Base-by-base conservation (phyloP, 75 land plant species). In the Ceratopteris richardii region DNA sequence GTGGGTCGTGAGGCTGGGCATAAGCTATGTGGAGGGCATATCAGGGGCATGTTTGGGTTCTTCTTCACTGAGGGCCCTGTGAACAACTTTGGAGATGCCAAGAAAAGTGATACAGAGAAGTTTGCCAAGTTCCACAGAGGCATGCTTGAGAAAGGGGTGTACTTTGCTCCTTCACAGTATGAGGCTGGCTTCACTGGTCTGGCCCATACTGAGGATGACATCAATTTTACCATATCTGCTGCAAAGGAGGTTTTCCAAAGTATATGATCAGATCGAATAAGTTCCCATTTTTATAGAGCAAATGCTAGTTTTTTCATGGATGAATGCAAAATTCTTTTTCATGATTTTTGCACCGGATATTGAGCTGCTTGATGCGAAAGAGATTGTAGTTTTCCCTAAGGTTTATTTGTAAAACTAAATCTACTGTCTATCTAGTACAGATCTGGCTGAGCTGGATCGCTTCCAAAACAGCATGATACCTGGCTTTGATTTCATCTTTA, bases 131-230 rank as follows among this genome's bases (percentile, higher is more conserved):
- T 86, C 65, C 76, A 81, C 58, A 73, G 85, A 54, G 96, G 96
- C 43, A 90, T 94, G 98, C 75, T 94, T 57, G 85, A 81, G 56
- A 76, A 82, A 62, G 98, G 98, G 9, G 91, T 94, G 0, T 94
- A 94, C 61, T 63, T 94, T 23, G 98, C 98, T 16, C 98, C 98
- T 20, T 94, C 98, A 0, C 98, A 90, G 55, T 94, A 78, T 66
- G 98, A 94, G 61, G 98, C 98, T 21, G 98, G 98, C 5, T 94
- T 94, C 43, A 90, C 96, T 0, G 79, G 96, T 77, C 70, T 90
- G 61, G 83, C 98, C 20, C 98, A 94, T 66, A 71, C 80, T 28
- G 56, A 79, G 27, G 79, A 83, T 30, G 98, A 94, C 61, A 79
- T 94, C 46, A 80, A 83, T 51, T 75, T 62, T 39, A 94, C 98